Conservation (phyloP, 345 rosid genomes). For the Ceriops zippeliana region DNA sequence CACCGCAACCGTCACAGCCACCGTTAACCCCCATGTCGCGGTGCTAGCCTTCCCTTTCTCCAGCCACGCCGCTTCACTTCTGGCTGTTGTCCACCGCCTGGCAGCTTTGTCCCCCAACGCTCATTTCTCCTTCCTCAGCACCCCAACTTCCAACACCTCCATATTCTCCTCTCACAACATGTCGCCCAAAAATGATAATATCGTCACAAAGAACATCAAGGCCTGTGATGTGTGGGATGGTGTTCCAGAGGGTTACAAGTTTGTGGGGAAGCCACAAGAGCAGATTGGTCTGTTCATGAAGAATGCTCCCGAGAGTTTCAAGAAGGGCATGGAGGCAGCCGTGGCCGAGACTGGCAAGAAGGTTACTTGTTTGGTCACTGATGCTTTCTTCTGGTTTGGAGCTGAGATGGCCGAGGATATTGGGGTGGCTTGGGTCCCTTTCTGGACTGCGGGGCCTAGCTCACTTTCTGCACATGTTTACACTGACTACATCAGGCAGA, state of each 20-base stretch:
- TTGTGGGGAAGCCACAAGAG: slow-evolving; percentile 31
- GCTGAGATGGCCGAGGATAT: slow-evolving; percentile 24
- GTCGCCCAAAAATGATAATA: neutral
- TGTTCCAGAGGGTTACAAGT: slow-evolving; percentile 25
- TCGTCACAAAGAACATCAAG: slow-evolving; percentile 12
- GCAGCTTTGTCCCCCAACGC: slow-evolving; percentile 28
- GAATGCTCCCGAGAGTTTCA: slow-evolving; percentile 30
- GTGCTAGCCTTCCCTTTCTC: slow-evolving; percentile 45
- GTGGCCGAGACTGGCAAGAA: slow-evolving; percentile 29
- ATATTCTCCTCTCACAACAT: slow-evolving; percentile 4
- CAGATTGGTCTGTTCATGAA: slow-evolving; percentile 36
- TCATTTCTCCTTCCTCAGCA: slow-evolving; percentile 40
- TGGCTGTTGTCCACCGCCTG: slow-evolving; percentile 30
- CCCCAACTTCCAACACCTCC: slow-evolving; percentile 9
- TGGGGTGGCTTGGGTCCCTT: slow-evolving; percentile 22
- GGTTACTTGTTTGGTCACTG: slow-evolving; percentile 37
- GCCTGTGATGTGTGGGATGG: slow-evolving; percentile 31
- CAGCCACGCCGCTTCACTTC: slow-evolving; percentile 38
- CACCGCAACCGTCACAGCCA: neutral
- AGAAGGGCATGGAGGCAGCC: slow-evolving; percentile 29
- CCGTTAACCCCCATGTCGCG: slow-evolving; percentile 27
- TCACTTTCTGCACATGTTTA: slow-evolving; percentile 24
- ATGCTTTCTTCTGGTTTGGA: slow-evolving; percentile 31
- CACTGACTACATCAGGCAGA: slow-evolving; percentile 24
- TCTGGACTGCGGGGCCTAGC: slow-evolving; percentile 17